Evolutionary conservation across 495 filamentous ascomycete species (phyloP).

Genomic region (Letharia lupina): DNA sequence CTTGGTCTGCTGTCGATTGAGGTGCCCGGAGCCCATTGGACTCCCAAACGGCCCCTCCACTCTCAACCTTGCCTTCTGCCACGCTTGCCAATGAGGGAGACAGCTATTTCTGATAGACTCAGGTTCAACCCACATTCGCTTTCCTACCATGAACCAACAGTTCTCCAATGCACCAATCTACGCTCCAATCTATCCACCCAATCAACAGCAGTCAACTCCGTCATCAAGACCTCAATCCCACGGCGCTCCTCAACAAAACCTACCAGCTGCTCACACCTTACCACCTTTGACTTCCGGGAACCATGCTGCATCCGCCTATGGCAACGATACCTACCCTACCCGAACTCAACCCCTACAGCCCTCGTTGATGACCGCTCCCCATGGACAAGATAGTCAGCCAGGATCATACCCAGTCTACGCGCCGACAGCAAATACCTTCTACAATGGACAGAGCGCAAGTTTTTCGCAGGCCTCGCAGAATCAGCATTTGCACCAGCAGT

Average conservation of each 20-base stretch:
- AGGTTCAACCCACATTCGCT: conserved; percentile 10
- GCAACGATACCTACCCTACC: conserved; percentile 5
- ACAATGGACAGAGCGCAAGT: not conserved
- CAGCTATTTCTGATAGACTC: not conserved
- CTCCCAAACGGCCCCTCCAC: not conserved
- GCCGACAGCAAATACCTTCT: conserved; percentile 17
- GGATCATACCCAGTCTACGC: conserved; percentile 14
- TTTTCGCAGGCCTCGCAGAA: conserved; percentile 9
- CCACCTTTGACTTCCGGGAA: conserved; percentile 7
- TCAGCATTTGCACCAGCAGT: not conserved
- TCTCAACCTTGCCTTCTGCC: not conserved
- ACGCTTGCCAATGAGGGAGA: conserved; percentile 11
- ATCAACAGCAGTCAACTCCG: conserved; percentile 10
- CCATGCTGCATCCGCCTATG: conserved; percentile 2
- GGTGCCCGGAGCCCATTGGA: not conserved
- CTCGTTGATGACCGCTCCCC: conserved; percentile 6
- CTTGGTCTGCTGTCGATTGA: not conserved
- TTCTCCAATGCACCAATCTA: conserved; percentile 18
- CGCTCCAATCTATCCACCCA: conserved; percentile 10
- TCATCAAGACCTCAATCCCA: conserved; percentile 8
- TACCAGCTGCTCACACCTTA: conserved; percentile 3
- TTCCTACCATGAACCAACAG: conserved; percentile 21
- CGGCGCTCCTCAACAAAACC: conserved; percentile 9
- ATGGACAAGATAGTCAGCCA: conserved; percentile 7
- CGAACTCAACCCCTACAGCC: conserved; percentile 8